Percentiles rank a stretch among this genome's conserved stretches.
phyloP scores from a whole-genome alignment of 1,139 yeast genomes.

The Pichia sp. region DNA sequence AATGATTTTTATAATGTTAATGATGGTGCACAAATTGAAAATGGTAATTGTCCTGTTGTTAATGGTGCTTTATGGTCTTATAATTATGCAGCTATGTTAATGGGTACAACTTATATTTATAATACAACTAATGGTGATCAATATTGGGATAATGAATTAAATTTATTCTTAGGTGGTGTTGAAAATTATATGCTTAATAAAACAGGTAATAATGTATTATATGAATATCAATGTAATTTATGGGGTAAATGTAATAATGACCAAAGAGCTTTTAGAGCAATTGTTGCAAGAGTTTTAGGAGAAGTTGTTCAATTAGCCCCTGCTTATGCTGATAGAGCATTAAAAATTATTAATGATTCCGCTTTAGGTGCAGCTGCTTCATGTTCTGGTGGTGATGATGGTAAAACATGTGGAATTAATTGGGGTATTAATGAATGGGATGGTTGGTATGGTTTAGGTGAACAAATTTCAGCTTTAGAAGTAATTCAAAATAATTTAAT shows the following conservation, averaged over 20 bases:
- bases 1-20: conserved; percentile 45
- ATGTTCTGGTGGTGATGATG: conserved; percentile 83
- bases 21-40: conserved; percentile 66
- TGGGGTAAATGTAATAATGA: conserved; percentile 67
- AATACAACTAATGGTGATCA: conserved; percentile 58
- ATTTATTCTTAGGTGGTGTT: conserved; percentile 42
- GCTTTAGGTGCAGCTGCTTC: conserved; percentile 78
- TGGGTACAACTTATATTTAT: conserved; percentile 79
- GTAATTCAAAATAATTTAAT: conserved; percentile 61
- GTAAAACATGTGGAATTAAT: conserved; percentile 84
- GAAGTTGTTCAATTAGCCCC: conserved; percentile 71
- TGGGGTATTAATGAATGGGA: conserved; percentile 76
- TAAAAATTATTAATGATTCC: conserved; percentile 50
- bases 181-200: conserved; percentile 43
- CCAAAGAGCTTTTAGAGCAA: conserved; percentile 85
- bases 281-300: conserved; percentile 69
- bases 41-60: conserved; percentile 53
- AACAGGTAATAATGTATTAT: conserved; percentile 45
- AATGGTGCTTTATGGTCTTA: conserved; percentile 80
- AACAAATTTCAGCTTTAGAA: conserved; percentile 85
- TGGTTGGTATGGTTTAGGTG: conserved; percentile 78
- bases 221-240: conserved; percentile 79
- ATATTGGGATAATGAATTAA: conserved; percentile 62
- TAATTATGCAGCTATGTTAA: conserved; percentile 72
- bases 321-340: conserved; percentile 45